phyloP scores from a whole-genome alignment of 164 flowering plant species.

The Stephania cephalantha region DNA sequence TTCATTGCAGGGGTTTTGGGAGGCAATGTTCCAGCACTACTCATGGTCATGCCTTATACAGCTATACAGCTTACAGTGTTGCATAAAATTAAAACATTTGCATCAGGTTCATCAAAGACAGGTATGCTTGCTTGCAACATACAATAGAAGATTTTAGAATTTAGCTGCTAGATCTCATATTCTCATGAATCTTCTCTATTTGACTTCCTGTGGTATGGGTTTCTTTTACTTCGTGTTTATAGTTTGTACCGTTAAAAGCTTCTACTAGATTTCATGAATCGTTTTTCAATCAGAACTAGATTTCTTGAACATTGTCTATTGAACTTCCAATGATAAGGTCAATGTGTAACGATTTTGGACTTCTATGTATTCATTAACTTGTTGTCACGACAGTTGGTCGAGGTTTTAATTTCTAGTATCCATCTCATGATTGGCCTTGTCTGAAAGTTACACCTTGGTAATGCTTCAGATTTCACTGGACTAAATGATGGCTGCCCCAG shows the following conservation, averaged over 20 bases:
- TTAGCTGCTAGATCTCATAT: too few relatives aligned
- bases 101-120: constrained; percentile 84
- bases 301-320: too few relatives aligned
- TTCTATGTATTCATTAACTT: background rate
- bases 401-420: background rate
- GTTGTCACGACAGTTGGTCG: background rate
- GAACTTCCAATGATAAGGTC: background rate
- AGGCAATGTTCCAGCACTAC: constrained; percentile 95
- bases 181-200: too few relatives aligned
- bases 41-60: constrained; percentile 97
- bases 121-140: constrained; percentile 34
- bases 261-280: too few relatives aligned
- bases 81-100: constrained; percentile 71
- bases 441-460: background rate
- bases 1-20: constrained; percentile 97
- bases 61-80: constrained; percentile 87
- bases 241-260: too few relatives aligned
- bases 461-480: background rate
- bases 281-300: too few relatives aligned
- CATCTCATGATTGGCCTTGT: background rate
- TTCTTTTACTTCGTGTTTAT: too few relatives aligned
- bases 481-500: background rate
- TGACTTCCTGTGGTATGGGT: too few relatives aligned
- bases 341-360: background rate
- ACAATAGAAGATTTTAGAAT: background rate